These are phyloP conservation scores for Trichoderma breve DNA, from an alignment of 2,329 filamentous ascomycete genomes.

Conservation along the genomic window DNA sequence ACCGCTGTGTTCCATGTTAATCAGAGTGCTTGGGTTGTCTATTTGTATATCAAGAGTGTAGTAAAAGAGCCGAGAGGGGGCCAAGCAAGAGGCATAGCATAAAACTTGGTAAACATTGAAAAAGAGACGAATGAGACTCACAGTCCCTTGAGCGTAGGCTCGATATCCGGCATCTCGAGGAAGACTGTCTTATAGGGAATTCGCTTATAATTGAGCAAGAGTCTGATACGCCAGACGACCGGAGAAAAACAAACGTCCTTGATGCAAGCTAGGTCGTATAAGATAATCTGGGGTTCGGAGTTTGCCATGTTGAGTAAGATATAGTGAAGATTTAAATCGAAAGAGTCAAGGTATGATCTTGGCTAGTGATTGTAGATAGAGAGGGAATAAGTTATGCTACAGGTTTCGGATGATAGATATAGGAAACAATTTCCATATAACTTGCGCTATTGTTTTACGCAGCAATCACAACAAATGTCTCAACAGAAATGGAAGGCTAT, in stretches of 20 bases:
- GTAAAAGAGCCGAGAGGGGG: background rate
- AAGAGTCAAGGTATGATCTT: background rate
- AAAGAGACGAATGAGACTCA: background rate
- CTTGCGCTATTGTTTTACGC: background rate
- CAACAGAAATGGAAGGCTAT: background rate
- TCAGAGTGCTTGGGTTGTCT: too few relatives aligned
- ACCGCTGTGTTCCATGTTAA: background rate
- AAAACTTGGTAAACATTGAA: background rate
- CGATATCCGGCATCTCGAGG: constrained; percentile 11
- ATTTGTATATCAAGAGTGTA: background rate
- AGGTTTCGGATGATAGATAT: background rate
- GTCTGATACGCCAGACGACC: constrained; percentile 5
- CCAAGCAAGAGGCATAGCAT: background rate
- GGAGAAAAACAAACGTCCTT: constrained; percentile 10
- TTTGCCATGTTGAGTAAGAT: background rate
- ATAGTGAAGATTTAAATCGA: background rate
- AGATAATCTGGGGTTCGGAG: background rate
- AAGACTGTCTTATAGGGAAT: constrained; percentile 3
- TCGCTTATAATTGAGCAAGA: constrained; percentile 9
- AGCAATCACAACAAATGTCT: background rate
- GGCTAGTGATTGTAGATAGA: background rate
- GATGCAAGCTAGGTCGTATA: constrained; percentile 2
- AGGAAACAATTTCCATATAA: background rate
- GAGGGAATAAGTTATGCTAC: background rate
- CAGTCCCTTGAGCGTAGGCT: constrained; percentile 4